Evolutionary conservation across 2,329 filamentous ascomycete genomes (phyloP), one percentile per base, ranked within the genome.

Genomic region (Rasamsonia emersonii): DNA sequence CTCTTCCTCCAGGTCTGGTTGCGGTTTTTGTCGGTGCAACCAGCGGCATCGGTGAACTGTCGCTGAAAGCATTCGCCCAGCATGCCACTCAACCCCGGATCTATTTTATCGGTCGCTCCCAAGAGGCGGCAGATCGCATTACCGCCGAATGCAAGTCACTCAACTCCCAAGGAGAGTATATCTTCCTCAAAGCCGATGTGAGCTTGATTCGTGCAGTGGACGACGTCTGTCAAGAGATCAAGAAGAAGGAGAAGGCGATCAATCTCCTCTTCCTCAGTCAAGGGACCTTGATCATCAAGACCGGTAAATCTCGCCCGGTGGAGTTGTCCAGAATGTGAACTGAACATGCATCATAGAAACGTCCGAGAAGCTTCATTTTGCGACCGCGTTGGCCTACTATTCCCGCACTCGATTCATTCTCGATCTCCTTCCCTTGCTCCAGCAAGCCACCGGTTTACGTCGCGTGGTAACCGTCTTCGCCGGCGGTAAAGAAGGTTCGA

Each of bases 361-460:
- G 0, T 31, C 55, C 0, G 77, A 82, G 51, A 72, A 71, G 2
- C 58, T 82, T 2, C 64, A 73, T 31, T 58, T 64, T 17, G 61
- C 67, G 18, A 61, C 66, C 15, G 61, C 67, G 5, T 59, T 79
- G 10, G 59, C 61, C 13, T 72, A 70, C 53, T 78, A 79, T 53
- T 62, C 69, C 4, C 75, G 75, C 13, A 64, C 70, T 40, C 71
- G 72, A 23, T 71, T 78, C 44, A 61, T 70, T 9, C 36, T 62
- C 26, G 74, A 76, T 33, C 64, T 81, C 1, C 65, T 78, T 6
- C 75, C 76, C 0, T 60, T 69, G 0, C 59, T 81, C 2, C 56
- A 58, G 8, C 47, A 45, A n/a, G 63, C 72, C 0, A 43, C 59
- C 0, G 39, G 54, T 4, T 59, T 75, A 15, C 62, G 68, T 0